Conservation (phyloP, 192 early-diverging fungal genomes). For the Rhizophagus clarus region DNA sequence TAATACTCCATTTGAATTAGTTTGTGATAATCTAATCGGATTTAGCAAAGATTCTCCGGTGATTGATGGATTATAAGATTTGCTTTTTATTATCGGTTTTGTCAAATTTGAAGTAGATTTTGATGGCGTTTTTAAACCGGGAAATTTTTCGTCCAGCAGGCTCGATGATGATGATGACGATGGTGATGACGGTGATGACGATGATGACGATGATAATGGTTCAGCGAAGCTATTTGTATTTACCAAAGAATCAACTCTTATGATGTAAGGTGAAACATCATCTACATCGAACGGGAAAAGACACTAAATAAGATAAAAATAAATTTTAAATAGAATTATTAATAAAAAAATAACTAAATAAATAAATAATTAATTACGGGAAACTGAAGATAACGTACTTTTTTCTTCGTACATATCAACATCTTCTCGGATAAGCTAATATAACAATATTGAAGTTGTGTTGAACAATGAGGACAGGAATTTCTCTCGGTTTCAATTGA, state of each 20-base stretch:
- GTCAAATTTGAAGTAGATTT: too few relatives aligned
- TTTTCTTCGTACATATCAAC: background rate
- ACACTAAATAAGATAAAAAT: background rate
- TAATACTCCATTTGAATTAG: background rate
- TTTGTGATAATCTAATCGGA: too few relatives aligned
- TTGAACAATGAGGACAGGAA: background rate
- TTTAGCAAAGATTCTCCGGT: too few relatives aligned
- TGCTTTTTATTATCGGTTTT: too few relatives aligned
- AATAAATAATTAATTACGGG: too few relatives aligned
- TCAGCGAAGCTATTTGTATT: background rate
- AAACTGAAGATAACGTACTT: background rate
- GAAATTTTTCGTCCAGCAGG: too few relatives aligned
- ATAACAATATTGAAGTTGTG: background rate
- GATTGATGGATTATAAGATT: too few relatives aligned
- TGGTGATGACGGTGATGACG: too few relatives aligned
- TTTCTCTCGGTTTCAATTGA: background rate
- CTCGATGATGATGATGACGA: too few relatives aligned
- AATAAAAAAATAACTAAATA: background rate
- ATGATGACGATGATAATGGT: background rate
- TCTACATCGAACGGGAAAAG: background rate
- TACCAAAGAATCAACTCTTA: background rate
- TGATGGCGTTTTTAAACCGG: too few relatives aligned
- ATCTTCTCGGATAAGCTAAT: background rate
- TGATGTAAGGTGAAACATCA: background rate
- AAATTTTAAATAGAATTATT: background rate